Conservation (phyloP, 2,329 filamentous ascomycete genomes). For the Epichloe sylvatica region DNA sequence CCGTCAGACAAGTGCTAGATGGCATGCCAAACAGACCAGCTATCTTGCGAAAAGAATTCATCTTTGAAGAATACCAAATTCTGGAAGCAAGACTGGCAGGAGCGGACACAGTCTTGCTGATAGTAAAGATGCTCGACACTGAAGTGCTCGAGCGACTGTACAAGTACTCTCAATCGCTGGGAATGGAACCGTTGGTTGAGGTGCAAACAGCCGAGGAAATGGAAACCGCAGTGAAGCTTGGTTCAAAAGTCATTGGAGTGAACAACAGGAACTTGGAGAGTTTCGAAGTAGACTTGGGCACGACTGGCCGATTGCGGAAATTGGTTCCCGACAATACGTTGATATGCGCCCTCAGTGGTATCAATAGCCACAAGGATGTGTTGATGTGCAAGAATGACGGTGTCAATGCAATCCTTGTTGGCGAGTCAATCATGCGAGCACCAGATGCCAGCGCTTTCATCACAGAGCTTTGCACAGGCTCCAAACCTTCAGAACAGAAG, state of each 20-base stretch:
- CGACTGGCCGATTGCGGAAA: slow-evolving; percentile 74
- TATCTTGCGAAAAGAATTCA: slow-evolving; percentile 86
- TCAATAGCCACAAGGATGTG: slow-evolving; percentile 79
- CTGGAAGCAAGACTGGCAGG: slow-evolving; percentile 84
- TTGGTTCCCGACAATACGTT: slow-evolving; percentile 77
- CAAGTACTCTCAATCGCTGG: slow-evolving; percentile 73
- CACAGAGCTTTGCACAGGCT: slow-evolving; percentile 59
- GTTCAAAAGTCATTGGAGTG: slow-evolving; percentile 84
- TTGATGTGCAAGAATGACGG: slow-evolving; percentile 76
- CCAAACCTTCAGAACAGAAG: slow-evolving; percentile 22
- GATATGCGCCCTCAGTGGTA: slow-evolving; percentile 87
- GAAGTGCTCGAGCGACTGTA: slow-evolving; percentile 65
- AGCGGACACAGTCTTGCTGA: slow-evolving; percentile 86
- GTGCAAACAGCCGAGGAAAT: slow-evolving; percentile 93
- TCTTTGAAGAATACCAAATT: slow-evolving; percentile 98
- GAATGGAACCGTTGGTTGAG: slow-evolving; percentile 96
- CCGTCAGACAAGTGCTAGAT: slow-evolving; percentile 76
- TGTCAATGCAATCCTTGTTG: slow-evolving; percentile 84
- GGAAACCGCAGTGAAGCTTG: slow-evolving; percentile 71
- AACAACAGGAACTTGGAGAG: slow-evolving; percentile 95
- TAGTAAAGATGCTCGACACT: slow-evolving; percentile 91
- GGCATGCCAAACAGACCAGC: slow-evolving; percentile 87
- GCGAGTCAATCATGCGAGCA: slow-evolving; percentile 90
- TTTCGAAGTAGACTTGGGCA: slow-evolving; percentile 91
- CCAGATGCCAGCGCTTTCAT: slow-evolving; percentile 74